phyloP scores from a whole-genome alignment of 176 grass and related monocot species.

The Phyllostachys edulis region DNA sequence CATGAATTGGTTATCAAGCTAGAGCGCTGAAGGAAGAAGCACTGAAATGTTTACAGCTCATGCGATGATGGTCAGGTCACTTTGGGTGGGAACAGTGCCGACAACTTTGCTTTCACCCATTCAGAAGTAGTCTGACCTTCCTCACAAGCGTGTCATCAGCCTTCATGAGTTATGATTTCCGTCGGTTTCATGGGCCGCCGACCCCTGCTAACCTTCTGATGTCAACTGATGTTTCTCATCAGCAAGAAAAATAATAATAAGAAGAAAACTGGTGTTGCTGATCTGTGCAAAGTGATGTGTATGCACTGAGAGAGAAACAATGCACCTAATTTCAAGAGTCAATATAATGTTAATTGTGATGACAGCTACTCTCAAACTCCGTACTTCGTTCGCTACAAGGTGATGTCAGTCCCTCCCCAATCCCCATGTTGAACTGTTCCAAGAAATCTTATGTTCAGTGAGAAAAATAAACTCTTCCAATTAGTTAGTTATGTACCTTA shows the following conservation, averaged over 20 bases:
- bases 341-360: background rate
- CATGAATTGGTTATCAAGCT: background rate
- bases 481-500: background rate
- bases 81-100: slow-evolving; percentile 1
- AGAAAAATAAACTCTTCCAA: background rate
- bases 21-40: background rate
- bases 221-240: slow-evolving; percentile 43
- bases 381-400: background rate
- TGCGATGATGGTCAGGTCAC: background rate
- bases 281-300: background rate
- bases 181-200: slow-evolving; percentile 18
- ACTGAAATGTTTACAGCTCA: background rate
- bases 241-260: background rate
- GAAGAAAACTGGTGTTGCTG: background rate
- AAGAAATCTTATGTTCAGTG: slow-evolving; percentile 2
- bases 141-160: background rate
- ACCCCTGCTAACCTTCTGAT: slow-evolving; percentile 33
- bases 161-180: background rate
- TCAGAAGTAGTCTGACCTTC: slow-evolving; percentile 5
- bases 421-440: slow-evolving; percentile 8
- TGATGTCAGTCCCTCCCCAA: background rate
- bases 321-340: background rate
- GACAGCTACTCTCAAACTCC: background rate
- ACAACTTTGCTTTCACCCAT: slow-evolving; percentile 21
- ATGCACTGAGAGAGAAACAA: too few relatives aligned